A percentile compares a stretch with the other conserved stretches of the same genome.
Conservation (phyloP, 352 stramenopile genomes). For the Aphanomyces stellatus region DNA sequence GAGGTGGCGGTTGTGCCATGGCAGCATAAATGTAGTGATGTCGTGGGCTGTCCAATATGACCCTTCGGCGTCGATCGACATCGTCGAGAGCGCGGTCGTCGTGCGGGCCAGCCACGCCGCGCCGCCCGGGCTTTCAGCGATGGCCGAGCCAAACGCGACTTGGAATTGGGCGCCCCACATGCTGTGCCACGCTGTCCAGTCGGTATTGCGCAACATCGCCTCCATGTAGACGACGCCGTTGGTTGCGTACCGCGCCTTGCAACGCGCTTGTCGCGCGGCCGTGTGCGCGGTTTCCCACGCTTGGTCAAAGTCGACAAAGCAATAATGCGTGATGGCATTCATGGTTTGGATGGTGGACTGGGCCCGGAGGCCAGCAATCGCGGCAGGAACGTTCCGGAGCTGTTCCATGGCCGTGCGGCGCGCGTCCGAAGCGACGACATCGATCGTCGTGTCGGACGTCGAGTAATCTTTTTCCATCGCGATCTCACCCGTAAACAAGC, state of each 20-base stretch:
- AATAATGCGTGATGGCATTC: neutral
- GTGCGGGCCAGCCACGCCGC: neutral
- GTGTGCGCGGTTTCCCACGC: neutral
- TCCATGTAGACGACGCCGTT: slow-evolving; percentile 17
- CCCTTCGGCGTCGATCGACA: neutral
- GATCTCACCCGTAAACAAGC: neutral
- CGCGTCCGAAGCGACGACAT: neutral
- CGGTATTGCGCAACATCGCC: neutral
- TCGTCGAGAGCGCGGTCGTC: neutral
- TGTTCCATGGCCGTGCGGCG: neutral
- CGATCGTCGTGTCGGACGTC: neutral
- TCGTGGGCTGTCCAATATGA: neutral
- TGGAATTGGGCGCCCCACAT: neutral
- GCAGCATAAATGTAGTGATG: neutral
- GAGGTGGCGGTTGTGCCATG: slow-evolving; percentile 1
- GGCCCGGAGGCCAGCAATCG: neutral
- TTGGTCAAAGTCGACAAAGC: slow-evolving; percentile 8
- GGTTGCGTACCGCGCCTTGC: neutral
- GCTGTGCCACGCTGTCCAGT: neutral
- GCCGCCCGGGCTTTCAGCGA: neutral
- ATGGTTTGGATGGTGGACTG: neutral
- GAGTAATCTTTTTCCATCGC: neutral
- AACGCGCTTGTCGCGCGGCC: neutral
- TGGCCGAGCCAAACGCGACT: neutral
- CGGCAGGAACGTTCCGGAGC: neutral